Base-by-base conservation (phyloP, 2,329 filamentous ascomycete genomes). In the Claviceps lovelessii region DNA sequence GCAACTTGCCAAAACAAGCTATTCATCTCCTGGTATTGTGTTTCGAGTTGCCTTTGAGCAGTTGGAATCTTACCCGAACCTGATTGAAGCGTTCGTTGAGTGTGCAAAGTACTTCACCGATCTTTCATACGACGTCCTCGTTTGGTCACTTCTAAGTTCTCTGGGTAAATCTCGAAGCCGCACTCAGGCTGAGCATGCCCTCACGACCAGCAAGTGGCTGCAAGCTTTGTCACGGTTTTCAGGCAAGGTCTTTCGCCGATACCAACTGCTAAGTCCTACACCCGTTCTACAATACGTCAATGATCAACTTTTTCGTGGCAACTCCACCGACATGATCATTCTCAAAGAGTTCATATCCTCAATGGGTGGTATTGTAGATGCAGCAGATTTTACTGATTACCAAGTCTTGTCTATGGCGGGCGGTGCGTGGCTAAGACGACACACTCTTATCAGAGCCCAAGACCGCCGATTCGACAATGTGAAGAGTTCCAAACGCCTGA, bases 101-200 rank as follows among this genome's bases (percentile, higher is more conserved):
- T 96, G 90, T 64, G 90, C 88, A 44, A 85, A 88, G 62, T 96
- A 96, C 67, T 96, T 97, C 62, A 95, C 91, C 1, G 84, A 88
- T 54, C 73, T 98, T 42, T 91, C 88, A 0, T 95, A 95, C 66
- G 93, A 98, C 68, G 88, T 95, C 37, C 76, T 98, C 48, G 87
- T 89, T 4, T 98, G 91, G 90, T 88, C 89, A 23, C 75, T 98
- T 48, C 81, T 98, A 70, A 94, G 83, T 64, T 83, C 82, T 1
- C 71, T 85, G 13, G 80, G 79, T 52, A 81, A 82, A 59, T 76
- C 78, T 53, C 75, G 82, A 63, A 84, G 80, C 63, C 75, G 82
- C 41, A 84, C 78, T 5, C 80, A 83, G 61, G 77, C 77, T 31
- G 76, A 78, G 49, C 83, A 81, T 39, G 78, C 83, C 2, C 73